Conservation (phyloP, 1,139 yeast genomes). For the Geotrichum europaeum region DNA sequence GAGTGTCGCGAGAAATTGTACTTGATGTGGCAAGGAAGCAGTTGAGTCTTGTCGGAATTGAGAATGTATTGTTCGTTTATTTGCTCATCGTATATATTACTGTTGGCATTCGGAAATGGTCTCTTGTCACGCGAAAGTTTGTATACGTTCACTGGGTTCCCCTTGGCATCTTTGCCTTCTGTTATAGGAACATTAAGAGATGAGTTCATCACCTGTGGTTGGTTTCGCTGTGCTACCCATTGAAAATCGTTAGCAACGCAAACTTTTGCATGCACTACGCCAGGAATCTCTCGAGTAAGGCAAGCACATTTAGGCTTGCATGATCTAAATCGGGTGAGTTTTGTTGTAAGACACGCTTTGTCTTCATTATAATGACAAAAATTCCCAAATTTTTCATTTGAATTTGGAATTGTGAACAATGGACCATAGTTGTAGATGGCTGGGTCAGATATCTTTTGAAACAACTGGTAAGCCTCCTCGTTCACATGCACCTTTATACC, state of each 20-base stretch:
- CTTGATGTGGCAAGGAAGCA: slow-evolving; percentile 41
- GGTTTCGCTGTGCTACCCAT: neutral
- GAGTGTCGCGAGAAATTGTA: slow-evolving; percentile 52
- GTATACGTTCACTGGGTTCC: slow-evolving; percentile 9
- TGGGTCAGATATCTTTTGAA: slow-evolving; percentile 21
- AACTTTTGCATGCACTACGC: slow-evolving; percentile 8
- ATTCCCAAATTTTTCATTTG: neutral
- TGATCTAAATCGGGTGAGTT: slow-evolving; percentile 34
- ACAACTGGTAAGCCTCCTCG: slow-evolving; percentile 27
- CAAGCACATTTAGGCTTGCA: slow-evolving; percentile 29
- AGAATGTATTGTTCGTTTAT: slow-evolving; percentile 17
- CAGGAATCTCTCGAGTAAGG: slow-evolving; percentile 19
- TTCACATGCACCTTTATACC: slow-evolving; percentile 38
- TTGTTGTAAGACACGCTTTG: slow-evolving; percentile 22
- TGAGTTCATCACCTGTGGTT: slow-evolving; percentile 16
- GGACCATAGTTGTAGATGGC: slow-evolving; percentile 15
- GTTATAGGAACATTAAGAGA: slow-evolving; percentile 1
- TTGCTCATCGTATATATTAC: slow-evolving; percentile 9
- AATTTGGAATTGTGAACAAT: neutral
- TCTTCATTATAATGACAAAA: slow-evolving; percentile 12
- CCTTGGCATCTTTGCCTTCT: slow-evolving; percentile 19
- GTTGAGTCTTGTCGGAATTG: slow-evolving; percentile 26
- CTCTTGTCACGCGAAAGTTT: slow-evolving; percentile 9
- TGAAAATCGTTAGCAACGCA: slow-evolving; percentile 1
- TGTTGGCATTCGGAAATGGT: slow-evolving; percentile 2